phyloP scores from a whole-genome alignment of 192 early-diverging fungal species.

The Spizellomyces punctatus region DNA sequence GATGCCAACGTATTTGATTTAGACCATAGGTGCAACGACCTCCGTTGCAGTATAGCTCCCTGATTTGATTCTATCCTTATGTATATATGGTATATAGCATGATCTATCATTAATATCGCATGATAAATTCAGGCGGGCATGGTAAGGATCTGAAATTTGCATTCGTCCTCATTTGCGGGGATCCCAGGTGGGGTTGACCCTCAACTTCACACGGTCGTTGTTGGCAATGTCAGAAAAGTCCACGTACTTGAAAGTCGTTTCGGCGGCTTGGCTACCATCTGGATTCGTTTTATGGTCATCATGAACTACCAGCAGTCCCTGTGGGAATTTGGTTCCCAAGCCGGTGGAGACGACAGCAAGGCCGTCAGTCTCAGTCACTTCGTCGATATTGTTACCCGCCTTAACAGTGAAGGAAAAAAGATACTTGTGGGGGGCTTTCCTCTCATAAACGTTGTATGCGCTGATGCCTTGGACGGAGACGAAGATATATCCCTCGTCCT shows the following conservation, averaged over 20 bases:
- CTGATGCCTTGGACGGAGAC: conserved; percentile 26
- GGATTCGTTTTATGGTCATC: conserved; percentile 21
- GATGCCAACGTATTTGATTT: no score
- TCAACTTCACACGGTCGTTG: not conserved
- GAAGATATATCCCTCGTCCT: conserved; percentile 17
- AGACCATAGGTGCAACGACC: no score
- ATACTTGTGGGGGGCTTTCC: conserved; percentile 12
- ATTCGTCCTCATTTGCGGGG: not conserved
- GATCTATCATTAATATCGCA: no score
- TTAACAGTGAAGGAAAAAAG: conserved; percentile 10
- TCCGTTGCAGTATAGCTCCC: no score
- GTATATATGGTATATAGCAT: no score
- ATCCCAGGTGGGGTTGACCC: conserved; percentile 8
- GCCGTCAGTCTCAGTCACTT: conserved; percentile 32
- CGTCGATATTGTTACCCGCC: conserved; percentile 16
- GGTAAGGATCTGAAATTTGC: no score
- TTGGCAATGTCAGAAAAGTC: conserved; percentile 16
- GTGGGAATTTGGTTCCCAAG: not conserved
- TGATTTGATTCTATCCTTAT: no score
- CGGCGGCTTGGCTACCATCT: not conserved
- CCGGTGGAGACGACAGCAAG: conserved; percentile 15
- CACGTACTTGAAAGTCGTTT: conserved; percentile 34
- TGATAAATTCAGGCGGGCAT: no score
- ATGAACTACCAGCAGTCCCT: conserved; percentile 22
- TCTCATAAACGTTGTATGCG: conserved; percentile 24